A percentile compares a stretch with the other conserved stretches of the same genome.
Conservation (phyloP, 2,329 filamentous ascomycete genomes). For the Chalaropsis thielavioides region DNA sequence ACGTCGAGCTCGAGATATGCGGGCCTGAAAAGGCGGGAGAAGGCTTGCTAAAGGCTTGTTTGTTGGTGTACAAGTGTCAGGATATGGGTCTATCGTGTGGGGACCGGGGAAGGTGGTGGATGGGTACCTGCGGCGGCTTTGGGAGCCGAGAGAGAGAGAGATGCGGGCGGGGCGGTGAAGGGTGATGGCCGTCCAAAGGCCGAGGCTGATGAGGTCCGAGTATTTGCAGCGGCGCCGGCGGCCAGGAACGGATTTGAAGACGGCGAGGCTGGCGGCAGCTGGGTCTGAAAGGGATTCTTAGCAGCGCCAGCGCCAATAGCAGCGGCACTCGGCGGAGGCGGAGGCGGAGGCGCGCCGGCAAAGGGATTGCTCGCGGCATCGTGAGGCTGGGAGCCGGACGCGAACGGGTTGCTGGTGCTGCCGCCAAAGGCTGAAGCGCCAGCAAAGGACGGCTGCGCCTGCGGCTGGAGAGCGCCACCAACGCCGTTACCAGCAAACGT, state of each 20-base stretch:
- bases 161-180: slow-evolving; percentile 7
- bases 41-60: neutral
- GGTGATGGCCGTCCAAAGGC: slow-evolving; percentile 12
- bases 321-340: neutral
- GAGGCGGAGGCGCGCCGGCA: neutral
- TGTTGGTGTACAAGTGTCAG: neutral
- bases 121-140: slow-evolving; percentile 11
- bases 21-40: neutral
- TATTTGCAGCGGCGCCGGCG: neutral
- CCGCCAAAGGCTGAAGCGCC: slow-evolving; percentile 3
- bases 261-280: neutral
- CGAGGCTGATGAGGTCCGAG: neutral
- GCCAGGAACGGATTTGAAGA: slow-evolving; percentile 12
- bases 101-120: neutral
- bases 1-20: neutral
- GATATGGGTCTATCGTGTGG: too few species aligned
- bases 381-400: neutral
- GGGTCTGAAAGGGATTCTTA: slow-evolving; percentile 13
- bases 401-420: slow-evolving; percentile 10
- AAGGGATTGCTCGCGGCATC: slow-evolving; percentile 13
- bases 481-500: slow-evolving; percentile 15
- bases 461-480: slow-evolving; percentile 6
- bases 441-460: slow-evolving; percentile 14
- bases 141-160: neutral
- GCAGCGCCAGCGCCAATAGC: neutral